Percentiles rank a stretch among this genome's conserved stretches.
Evolutionary conservation across 1,139 yeast species (phyloP).

Genomic region (Pichia sp.): DNA sequence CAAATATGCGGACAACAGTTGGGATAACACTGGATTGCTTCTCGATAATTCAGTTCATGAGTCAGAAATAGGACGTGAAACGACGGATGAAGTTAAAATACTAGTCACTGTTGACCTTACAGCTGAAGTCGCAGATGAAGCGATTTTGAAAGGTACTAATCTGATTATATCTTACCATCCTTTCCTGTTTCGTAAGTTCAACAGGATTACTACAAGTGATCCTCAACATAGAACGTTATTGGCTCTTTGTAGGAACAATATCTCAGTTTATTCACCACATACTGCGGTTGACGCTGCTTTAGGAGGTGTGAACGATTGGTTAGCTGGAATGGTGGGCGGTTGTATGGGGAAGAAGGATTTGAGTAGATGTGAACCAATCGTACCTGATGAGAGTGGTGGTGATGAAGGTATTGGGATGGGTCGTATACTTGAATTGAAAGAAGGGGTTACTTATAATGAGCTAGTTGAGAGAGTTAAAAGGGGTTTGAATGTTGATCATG

Average conservation of each 20-base stretch:
- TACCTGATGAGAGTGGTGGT: conserved; percentile 27
- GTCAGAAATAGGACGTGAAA: background rate
- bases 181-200: conserved; percentile 83
- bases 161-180: conserved; percentile 89
- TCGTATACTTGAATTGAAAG: conserved; percentile 47
- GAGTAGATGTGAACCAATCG: conserved; percentile 29
- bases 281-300: conserved; percentile 91
- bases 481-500: conserved; percentile 42
- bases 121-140: conserved; percentile 77
- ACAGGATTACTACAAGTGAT: conserved; percentile 44
- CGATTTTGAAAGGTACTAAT: conserved; percentile 43
- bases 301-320: conserved; percentile 92
- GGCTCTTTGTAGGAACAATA: conserved; percentile 61
- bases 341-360: too few relatives aligned
- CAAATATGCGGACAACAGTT: conserved; percentile 60
- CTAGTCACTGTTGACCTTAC: conserved; percentile 83
- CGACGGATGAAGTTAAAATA: conserved; percentile 33
- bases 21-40: conserved; percentile 92
- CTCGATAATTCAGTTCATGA: conserved; percentile 45
- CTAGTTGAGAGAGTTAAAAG: conserved; percentile 50
- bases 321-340: conserved; percentile 52
- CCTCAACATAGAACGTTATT: conserved; percentile 79
- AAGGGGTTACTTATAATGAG: conserved; percentile 37
- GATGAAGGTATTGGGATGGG: conserved; percentile 79
- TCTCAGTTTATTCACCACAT: conserved; percentile 91